These are phyloP conservation scores for Colletotrichum limetticola DNA, from an alignment of 2,329 filamentous ascomycete species.

Conservation along the genomic window DNA sequence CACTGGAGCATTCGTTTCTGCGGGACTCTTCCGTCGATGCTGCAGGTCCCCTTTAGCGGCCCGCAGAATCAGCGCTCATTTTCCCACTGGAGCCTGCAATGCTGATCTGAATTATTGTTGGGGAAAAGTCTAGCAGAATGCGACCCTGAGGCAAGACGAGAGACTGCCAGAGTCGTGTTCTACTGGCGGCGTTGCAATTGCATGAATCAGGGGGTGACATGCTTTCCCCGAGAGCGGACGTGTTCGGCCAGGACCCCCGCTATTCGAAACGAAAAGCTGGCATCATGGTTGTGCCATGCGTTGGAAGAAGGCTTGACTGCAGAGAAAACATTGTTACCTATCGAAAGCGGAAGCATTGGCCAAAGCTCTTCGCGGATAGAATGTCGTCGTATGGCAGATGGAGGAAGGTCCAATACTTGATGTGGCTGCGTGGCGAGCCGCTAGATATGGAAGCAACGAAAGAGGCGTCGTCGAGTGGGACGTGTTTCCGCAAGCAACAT, in stretches of 20 bases:
- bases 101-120: slow-evolving; percentile 21
- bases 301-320: background rate
- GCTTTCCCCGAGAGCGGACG: slow-evolving; percentile 6
- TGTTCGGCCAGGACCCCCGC: slow-evolving; percentile 19
- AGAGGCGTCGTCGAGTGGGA: slow-evolving; percentile 7
- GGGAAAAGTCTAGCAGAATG: background rate
- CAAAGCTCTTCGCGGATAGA: background rate
- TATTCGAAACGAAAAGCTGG: slow-evolving; percentile 21
- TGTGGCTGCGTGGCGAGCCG: slow-evolving; percentile 20
- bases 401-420: background rate
- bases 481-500: slow-evolving; percentile 21
- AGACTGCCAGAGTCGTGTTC: slow-evolving; percentile 8
- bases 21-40: slow-evolving; percentile 11
- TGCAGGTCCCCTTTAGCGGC: slow-evolving; percentile 8
- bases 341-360: slow-evolving; percentile 27
- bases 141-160: background rate
- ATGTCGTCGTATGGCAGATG: slow-evolving; percentile 3
- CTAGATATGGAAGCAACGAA: slow-evolving; percentile 23
- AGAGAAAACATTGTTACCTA: background rate
- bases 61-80: slow-evolving; percentile 13
- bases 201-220: slow-evolving; percentile 30
- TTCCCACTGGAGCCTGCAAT: slow-evolving; percentile 6
- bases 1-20: slow-evolving; percentile 11
- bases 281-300: slow-evolving; percentile 32
- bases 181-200: slow-evolving; percentile 13